These are phyloP conservation scores for Dissophora globulifera DNA, from an alignment of 192 early-diverging fungal species.

Conservation along the genomic window DNA sequence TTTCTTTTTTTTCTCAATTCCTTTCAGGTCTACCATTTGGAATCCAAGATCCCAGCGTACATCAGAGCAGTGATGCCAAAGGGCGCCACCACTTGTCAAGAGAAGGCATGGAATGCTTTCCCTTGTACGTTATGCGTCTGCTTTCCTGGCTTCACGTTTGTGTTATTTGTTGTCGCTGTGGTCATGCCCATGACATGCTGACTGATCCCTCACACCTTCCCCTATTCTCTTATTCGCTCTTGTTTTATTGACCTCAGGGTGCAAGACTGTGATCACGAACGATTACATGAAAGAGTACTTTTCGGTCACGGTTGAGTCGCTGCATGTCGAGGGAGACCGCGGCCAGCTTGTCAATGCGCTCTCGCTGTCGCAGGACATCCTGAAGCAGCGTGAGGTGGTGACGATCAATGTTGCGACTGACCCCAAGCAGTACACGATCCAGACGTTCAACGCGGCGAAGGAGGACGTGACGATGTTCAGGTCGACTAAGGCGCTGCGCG, in stretches of 20 bases:
- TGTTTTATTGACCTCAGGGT: constrained; percentile 3
- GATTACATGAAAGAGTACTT: constrained; percentile 79
- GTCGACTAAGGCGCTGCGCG: constrained; percentile 75
- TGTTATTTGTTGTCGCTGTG: constrained; percentile 13
- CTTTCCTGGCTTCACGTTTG: not conserved
- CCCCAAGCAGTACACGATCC: constrained; percentile 36
- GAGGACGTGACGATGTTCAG: constrained; percentile 75
- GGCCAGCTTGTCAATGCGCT: constrained; percentile 77
- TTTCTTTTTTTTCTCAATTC: constrained; percentile 22
- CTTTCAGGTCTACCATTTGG: constrained; percentile 45
- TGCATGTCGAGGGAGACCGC: constrained; percentile 75
- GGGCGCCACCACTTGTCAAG: constrained; percentile 75
- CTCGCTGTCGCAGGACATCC: constrained; percentile 47
- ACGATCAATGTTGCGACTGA: constrained; percentile 78
- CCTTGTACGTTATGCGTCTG: constrained; percentile 58
- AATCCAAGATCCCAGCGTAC: constrained; percentile 66
- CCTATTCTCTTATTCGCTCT: not conserved
- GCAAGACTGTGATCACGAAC: constrained; percentile 60
- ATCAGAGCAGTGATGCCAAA: constrained; percentile 72
- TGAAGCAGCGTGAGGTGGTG: constrained; percentile 73
- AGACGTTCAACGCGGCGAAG: constrained; percentile 52
- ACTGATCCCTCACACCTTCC: constrained; percentile 4
- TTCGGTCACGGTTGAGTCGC: constrained; percentile 77
- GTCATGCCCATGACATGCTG: constrained; percentile 24
- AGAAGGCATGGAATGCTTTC: constrained; percentile 88